Evolutionary conservation across 225 moss, liverwort and hornwort genomes (phyloP), one percentile per base, ranked within the genome.

Genomic region (Asterella californica): DNA sequence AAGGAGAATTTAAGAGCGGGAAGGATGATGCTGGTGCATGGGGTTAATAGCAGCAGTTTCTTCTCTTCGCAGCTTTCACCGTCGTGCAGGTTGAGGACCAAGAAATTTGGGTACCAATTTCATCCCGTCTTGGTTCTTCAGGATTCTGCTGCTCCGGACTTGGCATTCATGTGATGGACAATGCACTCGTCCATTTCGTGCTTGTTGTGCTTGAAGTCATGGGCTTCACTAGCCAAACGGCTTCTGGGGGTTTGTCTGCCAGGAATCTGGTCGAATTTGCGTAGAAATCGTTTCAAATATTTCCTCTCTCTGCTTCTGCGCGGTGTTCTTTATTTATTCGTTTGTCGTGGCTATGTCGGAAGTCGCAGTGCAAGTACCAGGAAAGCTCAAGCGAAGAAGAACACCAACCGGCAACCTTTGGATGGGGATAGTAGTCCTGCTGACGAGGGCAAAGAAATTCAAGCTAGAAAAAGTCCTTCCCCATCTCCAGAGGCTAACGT

Each of bases 371-470:
- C 90, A 64, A 90, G 87, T 73, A 84, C 86, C 78, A 92, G 81
- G 87, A 96, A 89, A 87, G 73, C 81, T 81, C 92, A 91, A 82
- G 70, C 87, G 80, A 88, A 87, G 82, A 88, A 83, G 12, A 90
- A 95, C 79, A 50, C 74, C 53, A 84, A 76, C 30, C 75, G 83
- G 75, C 60, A 80, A 75, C 37, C 86, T 54, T 75, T 84, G 78
- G 85, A 90, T 15, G 88, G 90, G 78, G 91, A 90, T n/a, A 82
- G 55, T 78, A 82, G 72, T 63, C 38, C 83, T 79, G 67, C 81
- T 55, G 87, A 85, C 33, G 90, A 86, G 69, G 86, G 74, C 52
- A 87, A 78, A 84, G 88, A 74, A 49, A 45, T 82, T 83, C 84
- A 81, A 84, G 78, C 81, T 53, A 78, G 75, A 69, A 84, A 84